A percentile compares a stretch with the other conserved stretches of the same genome.
These are phyloP conservation scores for Dipteronia dyeriana DNA, from an alignment of 345 rosid genomes.

Conservation along the genomic window DNA sequence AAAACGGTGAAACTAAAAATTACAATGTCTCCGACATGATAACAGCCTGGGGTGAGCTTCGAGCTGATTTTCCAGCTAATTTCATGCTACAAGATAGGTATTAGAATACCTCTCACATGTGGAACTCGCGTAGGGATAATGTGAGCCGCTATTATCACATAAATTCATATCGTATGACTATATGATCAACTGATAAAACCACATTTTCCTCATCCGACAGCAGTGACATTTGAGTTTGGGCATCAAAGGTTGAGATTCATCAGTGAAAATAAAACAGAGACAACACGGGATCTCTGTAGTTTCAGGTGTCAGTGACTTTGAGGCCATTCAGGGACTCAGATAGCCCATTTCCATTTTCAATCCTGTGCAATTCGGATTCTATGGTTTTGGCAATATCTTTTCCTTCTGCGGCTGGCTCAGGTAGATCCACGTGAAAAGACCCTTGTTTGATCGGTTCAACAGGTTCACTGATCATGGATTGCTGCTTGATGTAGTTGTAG, in stretches of 20 bases:
- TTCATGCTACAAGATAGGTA: slow-evolving; percentile 12
- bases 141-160: slow-evolving; percentile 5
- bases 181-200: slow-evolving; percentile 4
- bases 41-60: slow-evolving; percentile 20
- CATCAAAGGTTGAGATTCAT: slow-evolving; percentile 7
- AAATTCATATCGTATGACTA: slow-evolving; percentile 14
- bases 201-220: slow-evolving; percentile 6
- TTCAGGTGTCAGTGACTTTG: slow-evolving; percentile 36
- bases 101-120: not conserved
- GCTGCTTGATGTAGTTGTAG: slow-evolving; percentile 78
- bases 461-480: slow-evolving; percentile 36
- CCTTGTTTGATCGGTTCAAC: slow-evolving; percentile 70
- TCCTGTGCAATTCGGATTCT: slow-evolving; percentile 73
- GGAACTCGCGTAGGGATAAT: slow-evolving; percentile 8
- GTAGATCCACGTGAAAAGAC: slow-evolving; percentile 83
- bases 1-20: slow-evolving; percentile 9
- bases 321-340: slow-evolving; percentile 31
- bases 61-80: slow-evolving; percentile 15
- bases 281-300: not conserved
- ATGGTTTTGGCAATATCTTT: slow-evolving; percentile 65
- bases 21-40: slow-evolving; percentile 22
- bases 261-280: not conserved
- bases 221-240: not conserved
- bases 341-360: slow-evolving; percentile 50
- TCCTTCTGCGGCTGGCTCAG: slow-evolving; percentile 65